Evolutionary conservation across 169 alveolate genomes (phyloP), one percentile per base, ranked within the genome.

Genomic region (Plasmodium adleri): DNA sequence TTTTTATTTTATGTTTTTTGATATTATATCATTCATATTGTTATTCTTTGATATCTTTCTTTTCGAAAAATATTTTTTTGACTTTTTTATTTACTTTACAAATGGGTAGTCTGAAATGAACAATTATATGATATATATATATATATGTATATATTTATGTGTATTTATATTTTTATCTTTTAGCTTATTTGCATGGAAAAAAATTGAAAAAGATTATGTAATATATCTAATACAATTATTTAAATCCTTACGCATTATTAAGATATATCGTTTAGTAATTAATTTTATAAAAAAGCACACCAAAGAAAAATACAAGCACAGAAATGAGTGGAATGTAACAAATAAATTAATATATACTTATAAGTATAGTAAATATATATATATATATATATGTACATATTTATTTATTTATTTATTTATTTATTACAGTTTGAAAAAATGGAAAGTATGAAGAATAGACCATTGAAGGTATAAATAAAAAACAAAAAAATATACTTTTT

Each of bases 291-390:
- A 45, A 13, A 52, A 58, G 2, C 88, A 63, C 24, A 76, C 88
- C 28, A 76, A 64, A 70, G 88, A 76, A 58, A 76, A 76, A 59
- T 76, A 76, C 68, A 64, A 76, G 58, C 88, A 76, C 32, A 63
- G 88, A 72, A 76, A 76, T 64, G 76, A 76, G 49, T 76, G 88
- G 88, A 76, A 76, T 22, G 88, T 76, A 32, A 76, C 66, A 70
- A 70, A 45, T 32, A 32, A 32, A 32, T 32, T 32, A 32, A 32
- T 32, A 45, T 4, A 13, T 39, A 13, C 28, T 9, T 22, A 12
- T n/a, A 6, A 20, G n/a, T 4, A 17, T 2, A 54, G 45, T 49
- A 63, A 26, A 17, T 43, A 43, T 24, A 9, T 54, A 72, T 54
- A 26, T 15, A 72, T 54, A 28, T 12, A 26, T 71, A 22, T 71